A percentile compares a stretch with the other conserved stretches of the same genome.
These are phyloP conservation scores for Moesziomyces aphidis DNA, from an alignment of 1,284 basidiomycete species.

Conservation along the genomic window DNA sequence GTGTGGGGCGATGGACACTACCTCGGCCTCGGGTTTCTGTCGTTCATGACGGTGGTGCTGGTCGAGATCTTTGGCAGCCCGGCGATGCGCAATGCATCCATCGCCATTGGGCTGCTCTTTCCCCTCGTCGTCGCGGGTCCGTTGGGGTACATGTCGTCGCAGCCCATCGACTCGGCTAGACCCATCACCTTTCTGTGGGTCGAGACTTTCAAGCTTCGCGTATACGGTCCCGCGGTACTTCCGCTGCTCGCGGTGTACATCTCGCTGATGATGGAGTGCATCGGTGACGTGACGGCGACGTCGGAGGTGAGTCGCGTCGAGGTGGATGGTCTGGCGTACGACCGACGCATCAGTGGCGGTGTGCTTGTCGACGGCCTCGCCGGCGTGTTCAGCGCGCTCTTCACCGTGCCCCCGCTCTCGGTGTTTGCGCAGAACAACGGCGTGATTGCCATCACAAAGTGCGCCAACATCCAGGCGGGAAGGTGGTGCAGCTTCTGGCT, in stretches of 20 bases:
- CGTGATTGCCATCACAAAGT: slow-evolving; percentile 69
- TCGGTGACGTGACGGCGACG: slow-evolving; percentile 86
- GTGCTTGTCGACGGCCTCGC: slow-evolving; percentile 79
- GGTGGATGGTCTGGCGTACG: slow-evolving; percentile 71
- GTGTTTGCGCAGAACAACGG: slow-evolving; percentile 85
- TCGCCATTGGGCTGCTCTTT: slow-evolving; percentile 67
- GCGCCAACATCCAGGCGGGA: slow-evolving; percentile 58
- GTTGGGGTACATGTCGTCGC: slow-evolving; percentile 47
- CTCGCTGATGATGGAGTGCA: slow-evolving; percentile 78
- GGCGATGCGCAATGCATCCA: slow-evolving; percentile 77
- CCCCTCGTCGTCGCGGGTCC: slow-evolving; percentile 56
- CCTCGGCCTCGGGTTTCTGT: slow-evolving; percentile 85
- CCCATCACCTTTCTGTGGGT: slow-evolving; percentile 72
- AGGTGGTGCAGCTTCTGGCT: slow-evolving; percentile 58
- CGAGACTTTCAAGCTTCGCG: slow-evolving; percentile 79
- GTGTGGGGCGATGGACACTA: slow-evolving; percentile 82
- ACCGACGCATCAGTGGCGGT: slow-evolving; percentile 84
- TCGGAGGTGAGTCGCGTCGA: slow-evolving; percentile 80
- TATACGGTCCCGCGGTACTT: slow-evolving; percentile 84
- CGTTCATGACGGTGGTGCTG: slow-evolving; percentile 80
- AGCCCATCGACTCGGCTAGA: slow-evolving; percentile 44
- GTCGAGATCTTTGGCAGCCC: slow-evolving; percentile 79
- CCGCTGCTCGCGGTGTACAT: slow-evolving; percentile 84
- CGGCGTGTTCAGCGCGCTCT: slow-evolving; percentile 76
- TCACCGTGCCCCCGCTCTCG: slow-evolving; percentile 82